These are phyloP conservation scores for Yamadazyma phyllophila DNA, from an alignment of 805 yeast species.

Conservation along the genomic window DNA sequence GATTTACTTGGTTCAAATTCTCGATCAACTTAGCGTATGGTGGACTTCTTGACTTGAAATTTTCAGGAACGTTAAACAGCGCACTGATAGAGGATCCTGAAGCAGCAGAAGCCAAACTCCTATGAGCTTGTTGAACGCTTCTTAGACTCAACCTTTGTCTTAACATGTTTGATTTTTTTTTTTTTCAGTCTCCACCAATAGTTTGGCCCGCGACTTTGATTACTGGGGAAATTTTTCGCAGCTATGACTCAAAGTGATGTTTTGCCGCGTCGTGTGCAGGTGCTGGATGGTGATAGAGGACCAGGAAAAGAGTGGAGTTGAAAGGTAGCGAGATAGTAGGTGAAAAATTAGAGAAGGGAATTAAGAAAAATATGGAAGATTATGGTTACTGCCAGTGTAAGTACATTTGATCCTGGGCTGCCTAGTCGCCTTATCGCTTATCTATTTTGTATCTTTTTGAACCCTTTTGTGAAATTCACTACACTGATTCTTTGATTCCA, in stretches of 20 bases:
- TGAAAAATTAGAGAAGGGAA: too few species aligned
- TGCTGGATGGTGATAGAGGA: not conserved
- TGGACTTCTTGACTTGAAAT: conserved; percentile 71
- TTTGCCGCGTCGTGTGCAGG: not conserved
- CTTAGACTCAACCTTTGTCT: conserved; percentile 15
- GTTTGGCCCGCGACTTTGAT: conserved; percentile 8
- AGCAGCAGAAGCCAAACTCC: conserved; percentile 28
- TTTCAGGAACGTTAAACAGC: conserved; percentile 48
- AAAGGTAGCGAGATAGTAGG: too few species aligned
- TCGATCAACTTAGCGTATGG: conserved; percentile 76
- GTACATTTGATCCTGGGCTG: too few species aligned
- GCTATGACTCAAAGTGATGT: conserved; percentile 5
- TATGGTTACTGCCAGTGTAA: too few species aligned
- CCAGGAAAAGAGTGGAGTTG: not conserved
- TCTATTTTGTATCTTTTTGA: too few species aligned
- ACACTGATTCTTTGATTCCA: too few species aligned
- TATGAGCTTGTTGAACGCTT: conserved; percentile 3
- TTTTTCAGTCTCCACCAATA: conserved; percentile 12
- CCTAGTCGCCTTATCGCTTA: too few species aligned
- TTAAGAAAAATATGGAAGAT: too few species aligned
- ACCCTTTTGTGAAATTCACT: too few species aligned
- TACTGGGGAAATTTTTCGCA: conserved; percentile 4
- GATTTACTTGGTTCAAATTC: conserved; percentile 62
- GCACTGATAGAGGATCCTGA: conserved; percentile 14
- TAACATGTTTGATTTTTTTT: conserved; percentile 1